Percentiles rank a stretch among this genome's conserved stretches.
Conservation (phyloP, 1,139 yeast genomes). For the Schwanniomyces etchellsii region DNA sequence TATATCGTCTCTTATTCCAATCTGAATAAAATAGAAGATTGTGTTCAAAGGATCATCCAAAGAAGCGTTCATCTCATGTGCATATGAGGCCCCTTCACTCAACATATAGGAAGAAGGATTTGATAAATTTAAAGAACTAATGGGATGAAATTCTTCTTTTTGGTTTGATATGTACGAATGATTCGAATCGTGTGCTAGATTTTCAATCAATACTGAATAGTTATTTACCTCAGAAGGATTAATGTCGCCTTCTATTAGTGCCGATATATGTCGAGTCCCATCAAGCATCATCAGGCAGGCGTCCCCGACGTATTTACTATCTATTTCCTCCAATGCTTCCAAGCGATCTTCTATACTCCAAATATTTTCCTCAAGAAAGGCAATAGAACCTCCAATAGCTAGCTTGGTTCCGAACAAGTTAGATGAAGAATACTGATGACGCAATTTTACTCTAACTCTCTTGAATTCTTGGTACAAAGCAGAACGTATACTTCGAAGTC, state of each 20-base stretch:
- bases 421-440: conserved; percentile 38
- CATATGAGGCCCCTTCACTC: conserved; percentile 26
- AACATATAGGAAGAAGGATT: too few relatives aligned
- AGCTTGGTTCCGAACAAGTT: conserved; percentile 35
- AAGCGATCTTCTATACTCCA: conserved; percentile 48
- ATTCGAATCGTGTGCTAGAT: too few relatives aligned
- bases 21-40: conserved; percentile 47
- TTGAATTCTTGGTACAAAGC: conserved; percentile 30
- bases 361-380: conserved; percentile 48
- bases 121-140: too few relatives aligned
- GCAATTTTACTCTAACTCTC: conserved; percentile 35
- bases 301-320: conserved; percentile 16
- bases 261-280: conserved; percentile 24
- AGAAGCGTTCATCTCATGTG: conserved; percentile 19
- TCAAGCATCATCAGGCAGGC: conserved; percentile 15
- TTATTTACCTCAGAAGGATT: too few relatives aligned
- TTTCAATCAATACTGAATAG: conserved; percentile 26
- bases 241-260: conserved; percentile 51
- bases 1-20: conserved; percentile 39
- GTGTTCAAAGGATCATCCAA: conserved; percentile 44
- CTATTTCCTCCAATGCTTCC: conserved; percentile 25
- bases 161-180: too few relatives aligned
- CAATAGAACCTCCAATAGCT: conserved; percentile 41
- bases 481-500: conserved; percentile 9
- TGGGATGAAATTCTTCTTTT: too few relatives aligned